Evolutionary conservation across 83 land plant genomes (phyloP).

Genomic region (Isoetes engelmannii): DNA sequence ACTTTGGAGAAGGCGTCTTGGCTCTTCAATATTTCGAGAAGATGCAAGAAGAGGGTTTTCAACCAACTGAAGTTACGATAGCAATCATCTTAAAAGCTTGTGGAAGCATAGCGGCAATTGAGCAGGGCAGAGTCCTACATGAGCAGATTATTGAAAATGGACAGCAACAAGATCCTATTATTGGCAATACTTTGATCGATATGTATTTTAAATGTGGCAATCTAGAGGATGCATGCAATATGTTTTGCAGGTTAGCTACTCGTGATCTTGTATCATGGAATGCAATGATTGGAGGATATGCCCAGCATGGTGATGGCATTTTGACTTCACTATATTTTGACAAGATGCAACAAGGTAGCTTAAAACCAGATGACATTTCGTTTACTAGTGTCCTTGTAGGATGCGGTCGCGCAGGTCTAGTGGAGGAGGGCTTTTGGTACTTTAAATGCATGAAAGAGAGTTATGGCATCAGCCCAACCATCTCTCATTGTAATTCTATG

Average conservation of each 20-base stretch:
- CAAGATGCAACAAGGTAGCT: background rate
- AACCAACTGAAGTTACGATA: background rate
- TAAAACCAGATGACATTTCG: background rate
- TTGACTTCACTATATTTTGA: background rate
- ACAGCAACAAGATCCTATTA: background rate
- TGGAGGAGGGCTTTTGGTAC: background rate
- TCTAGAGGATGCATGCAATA: background rate
- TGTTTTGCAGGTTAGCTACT: background rate
- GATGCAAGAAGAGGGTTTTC: background rate
- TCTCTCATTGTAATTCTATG: background rate
- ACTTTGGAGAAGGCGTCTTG: background rate
- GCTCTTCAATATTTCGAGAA: background rate
- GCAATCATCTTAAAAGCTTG: background rate
- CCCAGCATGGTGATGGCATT: background rate
- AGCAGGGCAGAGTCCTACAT: background rate
- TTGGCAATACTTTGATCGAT: background rate
- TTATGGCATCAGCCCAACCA: background rate
- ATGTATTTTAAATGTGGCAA: conserved; percentile 1
- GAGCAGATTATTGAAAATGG: background rate
- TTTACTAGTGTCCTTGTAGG: background rate
- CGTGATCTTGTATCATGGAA: conserved; percentile 4
- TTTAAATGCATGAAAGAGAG: background rate
- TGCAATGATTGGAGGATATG: background rate
- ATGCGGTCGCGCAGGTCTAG: background rate
- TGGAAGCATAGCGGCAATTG: background rate